Base-by-base conservation (phyloP, 345 rosid species). In the Eucalyptus erythrocorys region DNA sequence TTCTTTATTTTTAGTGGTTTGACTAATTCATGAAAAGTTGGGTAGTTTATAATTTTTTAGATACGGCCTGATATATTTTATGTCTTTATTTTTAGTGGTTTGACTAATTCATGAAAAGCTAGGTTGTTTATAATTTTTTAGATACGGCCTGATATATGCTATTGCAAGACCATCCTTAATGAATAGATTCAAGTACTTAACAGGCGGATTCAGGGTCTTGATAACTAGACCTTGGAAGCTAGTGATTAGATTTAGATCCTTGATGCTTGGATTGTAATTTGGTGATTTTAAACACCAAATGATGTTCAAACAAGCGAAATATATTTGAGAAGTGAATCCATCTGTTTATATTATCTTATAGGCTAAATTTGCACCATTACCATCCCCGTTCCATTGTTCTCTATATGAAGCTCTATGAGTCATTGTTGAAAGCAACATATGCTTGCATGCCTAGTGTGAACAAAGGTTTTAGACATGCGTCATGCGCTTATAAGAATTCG, bases 191-290 rank as follows among this genome's bases (percentile, higher is more conserved):
- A 27, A 27, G 66, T 26, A 15, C 66, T 27, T 27, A 1, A 27
- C 2, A 50, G 9, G 55, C 4, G 0, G 9, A 57, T 10, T 2
- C 1, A 12, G 3, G 7, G 32, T 50, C 66, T 0, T 26, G 4
- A 11, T 59, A 30, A 12, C 32, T 30, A 27, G 66, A 27, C 66
- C 66, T 0, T 59, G 66, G 32, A 59, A 59, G 15, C 66, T 1
- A 13, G 66, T 13, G 66, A 5, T 27, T 59, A 13, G 66, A 59
- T 59, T 27, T 59, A 26, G 66, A 59, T 59, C 32, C 9, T 11
- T 13, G 7, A 30, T 59, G 32, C 66, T 59, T 59, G n/a, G 22
- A 50, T 50, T 50, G 55, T 50, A 50, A 50, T 50, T 50, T 50
- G 55, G 2, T 9, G 1, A 61, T 13, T 6, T 30, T 68, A 30